These are phyloP conservation scores for Cladophialophora psammophila DNA, from an alignment of 2,329 filamentous ascomycete genomes.

Conservation along the genomic window DNA sequence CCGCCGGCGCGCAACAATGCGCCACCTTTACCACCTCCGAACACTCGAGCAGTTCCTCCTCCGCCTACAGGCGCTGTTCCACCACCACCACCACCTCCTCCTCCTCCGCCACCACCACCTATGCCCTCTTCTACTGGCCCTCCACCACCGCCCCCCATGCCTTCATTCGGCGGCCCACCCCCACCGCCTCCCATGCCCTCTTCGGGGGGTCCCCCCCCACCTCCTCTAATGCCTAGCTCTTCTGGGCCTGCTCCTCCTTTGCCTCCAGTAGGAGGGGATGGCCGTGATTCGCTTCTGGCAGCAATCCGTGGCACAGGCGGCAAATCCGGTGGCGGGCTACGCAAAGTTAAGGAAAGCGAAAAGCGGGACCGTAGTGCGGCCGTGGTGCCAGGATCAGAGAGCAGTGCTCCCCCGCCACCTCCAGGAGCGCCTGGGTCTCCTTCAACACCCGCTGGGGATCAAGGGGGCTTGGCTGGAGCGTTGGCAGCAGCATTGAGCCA, in stretches of 20 bases:
- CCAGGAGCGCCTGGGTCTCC: slow-evolving; percentile 60
- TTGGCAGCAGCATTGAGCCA: slow-evolving; percentile 78
- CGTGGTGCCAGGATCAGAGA: slow-evolving; percentile 56
- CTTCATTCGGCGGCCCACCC: slow-evolving; percentile 48
- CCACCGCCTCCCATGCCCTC: slow-evolving; percentile 53
- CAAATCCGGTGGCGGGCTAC: slow-evolving; percentile 60
- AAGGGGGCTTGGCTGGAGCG: slow-evolving; percentile 77
- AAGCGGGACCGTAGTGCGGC: slow-evolving; percentile 57
- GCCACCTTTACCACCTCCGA: slow-evolving; percentile 66
- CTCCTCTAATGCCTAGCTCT: slow-evolving; percentile 40
- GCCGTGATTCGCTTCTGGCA: slow-evolving; percentile 54
- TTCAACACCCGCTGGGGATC: slow-evolving; percentile 43
- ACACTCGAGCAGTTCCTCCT: slow-evolving; percentile 51
- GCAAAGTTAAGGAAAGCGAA: slow-evolving; percentile 55
- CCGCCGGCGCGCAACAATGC: slow-evolving; percentile 52
- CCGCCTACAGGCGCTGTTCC: slow-evolving; percentile 53
- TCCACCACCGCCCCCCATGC: slow-evolving; percentile 49
- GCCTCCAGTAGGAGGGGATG: slow-evolving; percentile 52
- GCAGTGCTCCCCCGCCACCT: slow-evolving; percentile 63
- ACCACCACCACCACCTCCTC: slow-evolving; percentile 52
- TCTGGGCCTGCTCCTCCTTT: slow-evolving; percentile 50
- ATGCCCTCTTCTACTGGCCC: slow-evolving; percentile 45
- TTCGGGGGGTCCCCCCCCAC: slow-evolving; percentile 46
- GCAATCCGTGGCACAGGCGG: slow-evolving; percentile 63
- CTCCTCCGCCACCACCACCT: slow-evolving; percentile 49